Conservation (phyloP, 2,329 filamentous ascomycete genomes). For the Metarhizium robertsii region DNA sequence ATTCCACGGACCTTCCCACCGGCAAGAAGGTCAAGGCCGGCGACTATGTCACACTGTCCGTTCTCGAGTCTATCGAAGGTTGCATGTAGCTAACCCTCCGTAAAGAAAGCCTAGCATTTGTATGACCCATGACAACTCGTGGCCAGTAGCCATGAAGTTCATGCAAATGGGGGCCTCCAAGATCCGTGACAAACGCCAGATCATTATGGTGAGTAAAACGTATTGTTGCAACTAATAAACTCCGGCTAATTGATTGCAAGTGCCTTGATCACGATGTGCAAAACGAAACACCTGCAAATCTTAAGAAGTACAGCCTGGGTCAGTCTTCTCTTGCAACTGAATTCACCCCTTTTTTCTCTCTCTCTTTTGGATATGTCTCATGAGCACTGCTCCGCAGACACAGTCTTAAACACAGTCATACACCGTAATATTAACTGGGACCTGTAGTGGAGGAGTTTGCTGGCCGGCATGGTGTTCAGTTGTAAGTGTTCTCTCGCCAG, state of each 20-base stretch:
- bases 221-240: no score
- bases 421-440: no score
- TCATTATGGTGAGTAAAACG: slow-evolving; percentile 55
- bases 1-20: slow-evolving; percentile 64
- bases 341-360: no score
- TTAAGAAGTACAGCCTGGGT: slow-evolving; percentile 76
- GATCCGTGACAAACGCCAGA: slow-evolving; percentile 60
- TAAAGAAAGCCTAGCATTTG: no score
- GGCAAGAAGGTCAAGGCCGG: slow-evolving; percentile 70
- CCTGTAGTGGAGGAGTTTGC: slow-evolving; percentile 58
- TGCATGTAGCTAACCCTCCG: no score
- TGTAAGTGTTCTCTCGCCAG: no score
- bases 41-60: slow-evolving; percentile 75
- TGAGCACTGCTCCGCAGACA: no score
- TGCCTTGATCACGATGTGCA: slow-evolving; percentile 77
- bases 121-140: slow-evolving; percentile 54
- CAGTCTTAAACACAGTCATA: no score
- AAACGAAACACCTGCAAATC: slow-evolving; percentile 67
- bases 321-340: background rate
- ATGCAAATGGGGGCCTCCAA: slow-evolving; percentile 68
- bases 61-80: slow-evolving; percentile 34
- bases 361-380: no score
- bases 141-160: slow-evolving; percentile 66
- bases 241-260: no score
- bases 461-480: slow-evolving; percentile 59